phyloP scores from a whole-genome alignment of 352 stramenopile genomes.

The Phytophthora quininea region DNA sequence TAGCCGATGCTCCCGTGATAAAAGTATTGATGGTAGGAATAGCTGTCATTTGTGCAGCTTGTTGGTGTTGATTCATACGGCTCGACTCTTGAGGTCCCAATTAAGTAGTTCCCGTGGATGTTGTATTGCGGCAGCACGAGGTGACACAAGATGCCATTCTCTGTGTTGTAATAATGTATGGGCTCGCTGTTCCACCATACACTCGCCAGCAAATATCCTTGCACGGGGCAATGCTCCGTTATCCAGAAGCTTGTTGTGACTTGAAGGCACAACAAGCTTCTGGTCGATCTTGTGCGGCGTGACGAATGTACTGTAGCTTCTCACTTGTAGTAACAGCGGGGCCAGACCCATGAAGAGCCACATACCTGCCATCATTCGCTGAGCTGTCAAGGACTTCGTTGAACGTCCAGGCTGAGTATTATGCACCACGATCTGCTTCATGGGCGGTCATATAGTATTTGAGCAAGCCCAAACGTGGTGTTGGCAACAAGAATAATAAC shows the following conservation, averaged over 20 bases:
- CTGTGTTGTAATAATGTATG: conserved; percentile 21
- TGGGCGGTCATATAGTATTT: not conserved
- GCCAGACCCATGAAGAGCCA: conserved; percentile 13
- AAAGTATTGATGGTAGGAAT: conserved; percentile 14
- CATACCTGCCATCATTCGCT: conserved; percentile 6
- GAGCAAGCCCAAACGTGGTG: not conserved
- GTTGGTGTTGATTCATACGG: conserved; percentile 3
- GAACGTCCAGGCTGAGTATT: no score
- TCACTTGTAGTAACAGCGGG: conserved; percentile 16
- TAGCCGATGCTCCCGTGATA: conserved; percentile 24
- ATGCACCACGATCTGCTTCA: not conserved
- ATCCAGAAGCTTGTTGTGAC: conserved; percentile 31
- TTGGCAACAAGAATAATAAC: not conserved
- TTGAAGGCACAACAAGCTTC: not conserved
- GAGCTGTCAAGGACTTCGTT: not conserved
- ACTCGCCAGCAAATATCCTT: conserved; percentile 12
- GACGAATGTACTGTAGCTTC: conserved; percentile 16
- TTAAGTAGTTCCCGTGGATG: conserved; percentile 11
- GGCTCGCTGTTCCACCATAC: conserved; percentile 24
- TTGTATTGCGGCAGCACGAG: conserved; percentile 27
- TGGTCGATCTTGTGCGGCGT: conserved; percentile 15
- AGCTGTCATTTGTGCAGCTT: conserved; percentile 9
- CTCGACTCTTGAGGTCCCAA: not conserved
- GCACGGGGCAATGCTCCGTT: conserved; percentile 13
- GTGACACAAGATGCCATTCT: conserved; percentile 12